Evolutionary conservation across 1,284 basidiomycete species (phyloP).

Genomic region (Ceratobasidium sp.): DNA sequence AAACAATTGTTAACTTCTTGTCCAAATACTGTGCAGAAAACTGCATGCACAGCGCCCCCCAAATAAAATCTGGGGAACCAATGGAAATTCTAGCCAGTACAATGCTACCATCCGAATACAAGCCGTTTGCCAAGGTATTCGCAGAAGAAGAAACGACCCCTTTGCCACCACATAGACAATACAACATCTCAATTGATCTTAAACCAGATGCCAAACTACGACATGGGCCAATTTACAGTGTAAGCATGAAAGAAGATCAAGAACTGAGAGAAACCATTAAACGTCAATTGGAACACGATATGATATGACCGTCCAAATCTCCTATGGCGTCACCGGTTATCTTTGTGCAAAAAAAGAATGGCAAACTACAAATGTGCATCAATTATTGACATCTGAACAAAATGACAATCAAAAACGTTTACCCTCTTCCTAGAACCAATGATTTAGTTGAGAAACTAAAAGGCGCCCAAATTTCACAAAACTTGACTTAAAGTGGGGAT

Average conservation of each 20-base stretch:
- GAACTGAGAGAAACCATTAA: constrained; percentile 11
- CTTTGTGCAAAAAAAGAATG: constrained; percentile 52
- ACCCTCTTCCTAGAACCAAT: no score
- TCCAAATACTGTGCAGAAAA: background rate
- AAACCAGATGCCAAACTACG: no score
- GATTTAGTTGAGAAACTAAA: background rate
- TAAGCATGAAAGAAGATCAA: constrained; percentile 15
- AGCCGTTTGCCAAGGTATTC: constrained; percentile 42
- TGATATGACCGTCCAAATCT: constrained; percentile 53
- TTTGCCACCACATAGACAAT: constrained; percentile 41
- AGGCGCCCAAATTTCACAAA: constrained; percentile 48
- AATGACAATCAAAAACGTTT: no score
- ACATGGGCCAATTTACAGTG: background rate
- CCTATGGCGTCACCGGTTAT: constrained; percentile 57
- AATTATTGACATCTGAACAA: no score
- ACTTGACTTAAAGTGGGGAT: constrained; percentile 50
- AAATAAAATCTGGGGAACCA: background rate
- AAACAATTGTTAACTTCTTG: background rate
- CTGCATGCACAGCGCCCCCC: background rate
- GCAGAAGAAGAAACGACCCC: constrained; percentile 22
- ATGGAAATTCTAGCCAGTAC: constrained; percentile 1
- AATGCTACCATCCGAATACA: constrained; percentile 4
- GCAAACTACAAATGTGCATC: no score
- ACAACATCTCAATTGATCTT: constrained; percentile 24
- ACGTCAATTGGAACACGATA: constrained; percentile 12